Base-by-base conservation (phyloP, 2,329 filamentous ascomycete species). In the Aureobasidium sp. region DNA sequence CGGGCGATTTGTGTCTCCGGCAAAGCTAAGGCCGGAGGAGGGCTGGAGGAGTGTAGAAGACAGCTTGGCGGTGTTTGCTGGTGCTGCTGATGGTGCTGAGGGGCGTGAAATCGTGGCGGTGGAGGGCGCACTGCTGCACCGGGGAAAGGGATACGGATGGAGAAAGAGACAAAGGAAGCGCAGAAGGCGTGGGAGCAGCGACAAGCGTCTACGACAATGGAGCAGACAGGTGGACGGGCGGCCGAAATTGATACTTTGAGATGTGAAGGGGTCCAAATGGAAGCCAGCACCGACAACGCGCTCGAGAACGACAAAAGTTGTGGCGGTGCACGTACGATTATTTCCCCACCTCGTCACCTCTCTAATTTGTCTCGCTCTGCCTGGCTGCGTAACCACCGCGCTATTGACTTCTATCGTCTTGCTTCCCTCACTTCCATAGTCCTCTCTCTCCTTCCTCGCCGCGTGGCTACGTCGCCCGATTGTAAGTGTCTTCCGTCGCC, bases 11-110 rank as follows among this genome's bases (percentile, higher is more conserved):
- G 87, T 85, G 79, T 88, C 87, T 81, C 87, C 87, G 82, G 91
- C 88, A 84, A 94, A 95, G 77, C 90, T 91, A 82, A 94, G 74
- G 69, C 75, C 88, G 57, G 57, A 60, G 45, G 57, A 49, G 76
- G 90, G 90, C 76, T 90, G 88, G 72, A 95, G 84, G 73, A 96
- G 83, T 78, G 94, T 87, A 76, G 92, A 90, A 87, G 91, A 93
- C 90, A 95, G 87, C 81, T 96, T 95, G 90, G 88, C 90, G 90
- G 90, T 93, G 78, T 89, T 89, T 60, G 57, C 41, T 36, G 56
- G 15, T 60, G 44, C 22, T 48, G 27, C 11, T 44, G 22, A 11
- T 53, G 47, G 22, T 42, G 29, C 39, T 29, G 51, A 55, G 37
- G 51, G 51, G 51, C 29, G 37, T n/a, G 51, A 15, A 55, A 55